Conservation (phyloP, 78 protist genomes). For the Dictyostelium firmibasis region DNA sequence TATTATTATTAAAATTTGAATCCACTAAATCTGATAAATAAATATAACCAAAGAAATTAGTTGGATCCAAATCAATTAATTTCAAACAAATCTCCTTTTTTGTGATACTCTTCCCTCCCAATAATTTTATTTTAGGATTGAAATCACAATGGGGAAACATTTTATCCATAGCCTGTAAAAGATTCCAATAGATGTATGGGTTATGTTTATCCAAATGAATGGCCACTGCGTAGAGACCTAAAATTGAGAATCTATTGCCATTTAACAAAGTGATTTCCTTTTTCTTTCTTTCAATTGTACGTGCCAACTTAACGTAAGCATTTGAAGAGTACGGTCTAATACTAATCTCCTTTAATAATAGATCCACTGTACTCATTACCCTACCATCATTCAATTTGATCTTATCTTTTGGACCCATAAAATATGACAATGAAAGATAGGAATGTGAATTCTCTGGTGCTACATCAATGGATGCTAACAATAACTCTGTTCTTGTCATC, state of each 20-base stretch:
- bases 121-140: background rate
- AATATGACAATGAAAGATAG: background rate
- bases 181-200: background rate
- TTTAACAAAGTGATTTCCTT: background rate
- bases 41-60: background rate
- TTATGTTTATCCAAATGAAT: background rate
- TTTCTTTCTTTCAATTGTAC: background rate
- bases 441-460: background rate
- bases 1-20: background rate
- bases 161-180: background rate
- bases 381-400: background rate
- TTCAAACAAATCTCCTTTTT: background rate
- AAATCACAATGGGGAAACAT: background rate
- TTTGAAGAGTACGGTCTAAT: background rate
- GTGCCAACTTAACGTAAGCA: background rate
- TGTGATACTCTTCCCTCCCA: background rate
- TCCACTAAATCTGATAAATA: background rate
- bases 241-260: background rate
- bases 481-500: background rate
- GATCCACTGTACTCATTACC: background rate
- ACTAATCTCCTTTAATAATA: background rate
- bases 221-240: background rate
- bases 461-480: background rate
- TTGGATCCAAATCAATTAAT: background rate
- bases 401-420: background rate